Evolutionary conservation across 768 basidiomycete species (phyloP).

Genomic region (Candolleomyces aberdarensis): DNA sequence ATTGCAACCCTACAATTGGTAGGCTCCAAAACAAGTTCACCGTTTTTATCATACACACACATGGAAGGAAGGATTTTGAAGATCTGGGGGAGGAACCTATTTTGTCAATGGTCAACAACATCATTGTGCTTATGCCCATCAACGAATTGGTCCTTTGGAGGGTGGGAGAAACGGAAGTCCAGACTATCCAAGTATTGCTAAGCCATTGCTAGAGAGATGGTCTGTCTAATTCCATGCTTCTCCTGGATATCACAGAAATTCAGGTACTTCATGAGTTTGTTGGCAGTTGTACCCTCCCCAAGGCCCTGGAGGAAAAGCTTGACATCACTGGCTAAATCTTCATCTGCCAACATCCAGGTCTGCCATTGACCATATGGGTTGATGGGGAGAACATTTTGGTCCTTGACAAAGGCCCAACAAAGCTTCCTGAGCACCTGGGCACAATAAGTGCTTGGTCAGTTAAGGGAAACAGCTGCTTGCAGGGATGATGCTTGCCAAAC

Average conservation of each 20-base stretch:
- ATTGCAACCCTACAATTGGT: neutral
- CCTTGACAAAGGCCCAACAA: slow-evolving; percentile 14
- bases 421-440: slow-evolving; percentile 15
- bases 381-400: slow-evolving; percentile 18
- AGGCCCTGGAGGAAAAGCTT: slow-evolving; percentile 20
- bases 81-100: slow-evolving; percentile 12
- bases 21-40: neutral
- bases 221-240: slow-evolving; percentile 4
- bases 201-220: slow-evolving; percentile 21
- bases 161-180: slow-evolving; percentile 13
- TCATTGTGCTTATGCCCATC: slow-evolving; percentile 21
- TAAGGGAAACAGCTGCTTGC: slow-evolving; percentile 16
- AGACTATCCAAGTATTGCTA: slow-evolving; percentile 15
- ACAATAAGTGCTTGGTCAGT: slow-evolving; percentile 10
- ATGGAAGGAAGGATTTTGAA: neutral
- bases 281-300: slow-evolving; percentile 21
- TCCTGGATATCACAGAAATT: slow-evolving; percentile 1
- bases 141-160: slow-evolving; percentile 17
- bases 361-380: slow-evolving; percentile 31
- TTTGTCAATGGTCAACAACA: slow-evolving; percentile 14
- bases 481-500: slow-evolving; percentile 21
- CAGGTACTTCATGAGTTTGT: slow-evolving; percentile 23
- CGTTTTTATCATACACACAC: neutral
- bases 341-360: slow-evolving; percentile 24
- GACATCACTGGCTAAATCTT: slow-evolving; percentile 27